Percentiles rank a stretch among this genome's conserved stretches.
phyloP scores from a whole-genome alignment of 1,139 yeast genomes.

The Arxiozyma telluris region DNA sequence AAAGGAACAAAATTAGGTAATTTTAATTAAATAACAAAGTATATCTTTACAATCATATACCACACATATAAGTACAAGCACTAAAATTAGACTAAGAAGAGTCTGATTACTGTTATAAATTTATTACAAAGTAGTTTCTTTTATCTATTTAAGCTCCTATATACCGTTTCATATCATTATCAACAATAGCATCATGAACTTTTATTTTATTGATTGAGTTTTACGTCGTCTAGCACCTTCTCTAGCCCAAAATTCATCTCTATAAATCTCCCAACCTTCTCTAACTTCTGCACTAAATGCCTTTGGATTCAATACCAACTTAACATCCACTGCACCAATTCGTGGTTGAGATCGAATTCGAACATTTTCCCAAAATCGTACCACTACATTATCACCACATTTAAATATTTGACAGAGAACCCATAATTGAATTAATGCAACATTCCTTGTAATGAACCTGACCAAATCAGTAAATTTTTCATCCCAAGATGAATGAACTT shows the following conservation, averaged over 20 bases:
- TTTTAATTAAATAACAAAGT: too few species aligned
- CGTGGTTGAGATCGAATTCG: conserved; percentile 34
- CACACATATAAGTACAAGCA: not conserved
- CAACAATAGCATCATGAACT: not conserved
- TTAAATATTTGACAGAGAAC: conserved; percentile 13
- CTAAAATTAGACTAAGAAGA: not conserved
- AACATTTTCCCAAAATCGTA: conserved; percentile 30
- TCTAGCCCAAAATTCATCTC: conserved; percentile 88
- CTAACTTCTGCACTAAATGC: conserved; percentile 74
- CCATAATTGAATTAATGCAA: conserved; percentile 22
- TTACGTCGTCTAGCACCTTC: conserved; percentile 64
- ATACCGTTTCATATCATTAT: not conserved
- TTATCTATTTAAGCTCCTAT: not conserved
- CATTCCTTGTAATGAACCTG: conserved; percentile 25
- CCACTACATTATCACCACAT: conserved; percentile 11
- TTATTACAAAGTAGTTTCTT: not conserved
- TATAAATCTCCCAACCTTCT: conserved; percentile 90
- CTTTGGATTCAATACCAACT: conserved; percentile 70
- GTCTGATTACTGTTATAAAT: not conserved
- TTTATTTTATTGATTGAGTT: not conserved
- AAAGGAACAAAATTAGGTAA: not conserved
- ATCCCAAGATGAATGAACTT: conserved; percentile 50
- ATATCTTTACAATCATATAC: too few species aligned
- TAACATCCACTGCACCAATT: conserved; percentile 36
- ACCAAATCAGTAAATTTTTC: conserved; percentile 44